Evolutionary conservation across 768 basidiomycete genomes (phyloP).

Genomic region (Cystobasidium onofrii): DNA sequence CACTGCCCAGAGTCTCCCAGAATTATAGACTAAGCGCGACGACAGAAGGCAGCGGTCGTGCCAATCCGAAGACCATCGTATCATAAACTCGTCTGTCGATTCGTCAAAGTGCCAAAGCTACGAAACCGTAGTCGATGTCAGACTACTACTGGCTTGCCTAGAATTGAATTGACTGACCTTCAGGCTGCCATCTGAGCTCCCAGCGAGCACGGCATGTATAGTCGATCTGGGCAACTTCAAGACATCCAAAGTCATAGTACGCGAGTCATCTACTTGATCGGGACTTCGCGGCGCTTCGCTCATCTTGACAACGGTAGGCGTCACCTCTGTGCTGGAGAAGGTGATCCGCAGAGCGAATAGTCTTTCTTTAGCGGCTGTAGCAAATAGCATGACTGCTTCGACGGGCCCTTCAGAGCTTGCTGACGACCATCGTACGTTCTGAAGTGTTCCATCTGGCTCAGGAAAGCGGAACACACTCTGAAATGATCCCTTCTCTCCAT

Average conservation of each 20-base stretch:
- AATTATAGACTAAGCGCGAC: not conserved
- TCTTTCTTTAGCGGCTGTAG: conserved; percentile 4
- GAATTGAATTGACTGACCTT: too few relatives aligned
- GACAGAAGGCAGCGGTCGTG: conserved; percentile 11
- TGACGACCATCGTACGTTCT: not conserved
- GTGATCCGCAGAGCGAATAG: not conserved
- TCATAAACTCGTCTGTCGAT: not conserved
- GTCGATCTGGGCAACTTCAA: not conserved
- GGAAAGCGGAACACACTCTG: not conserved
- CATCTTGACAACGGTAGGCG: not conserved
- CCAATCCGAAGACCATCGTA: not conserved
- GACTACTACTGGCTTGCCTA: too few relatives aligned
- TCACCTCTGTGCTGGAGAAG: not conserved
- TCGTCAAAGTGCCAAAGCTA: not conserved
- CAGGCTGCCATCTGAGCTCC: not conserved
- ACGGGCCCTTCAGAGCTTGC: not conserved
- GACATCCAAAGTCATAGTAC: conserved; percentile 1
- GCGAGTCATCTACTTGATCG: not conserved
- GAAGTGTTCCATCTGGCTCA: conserved; percentile 1
- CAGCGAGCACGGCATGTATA: not conserved
- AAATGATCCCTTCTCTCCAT: not conserved
- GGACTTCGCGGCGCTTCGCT: not conserved
- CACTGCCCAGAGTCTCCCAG: not conserved
- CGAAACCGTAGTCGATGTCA: not conserved
- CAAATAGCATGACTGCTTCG: not conserved